Evolutionary conservation across 768 basidiomycete species (phyloP), one percentile per base, ranked within the genome.

Genomic region (Phaeotremella skinneri): DNA sequence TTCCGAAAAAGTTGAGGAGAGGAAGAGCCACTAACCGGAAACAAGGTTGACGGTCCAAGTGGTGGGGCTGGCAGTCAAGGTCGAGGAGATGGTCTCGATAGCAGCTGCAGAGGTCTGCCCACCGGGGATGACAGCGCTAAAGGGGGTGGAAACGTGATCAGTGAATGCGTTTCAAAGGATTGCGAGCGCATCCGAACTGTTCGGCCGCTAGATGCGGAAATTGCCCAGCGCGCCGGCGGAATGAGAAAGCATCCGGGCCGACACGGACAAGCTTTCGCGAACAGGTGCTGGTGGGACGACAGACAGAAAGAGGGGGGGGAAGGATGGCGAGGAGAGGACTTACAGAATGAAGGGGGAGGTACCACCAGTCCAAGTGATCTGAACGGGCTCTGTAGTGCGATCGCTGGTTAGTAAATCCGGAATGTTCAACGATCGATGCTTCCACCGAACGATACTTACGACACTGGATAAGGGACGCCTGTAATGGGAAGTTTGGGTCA

Each of bases 61-160:
- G 61, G 58, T 57, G 23, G 72, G 64, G 49, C 58, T 58, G 4
- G 62, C 16, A 26, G 61, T 32, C 43, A 66, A 21, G 4, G 21
- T 17, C 43, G 41, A 30, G 20, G 30, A 26, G 51, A 74, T 62
- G 39, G 50, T 59, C 23, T 59, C 66, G 39, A 75, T 60, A 21
- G 71, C 64, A 49, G 73, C 62, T 26, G 69, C 67, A 20, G 65
- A 58, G 9, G 61, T 52, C 55, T 75, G 63, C 31, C 63, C 69
- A 58, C 67, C 73, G 48, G 73, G 73, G 34, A 81, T 79, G 57
- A 90, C 71, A 68, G 63, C 67, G 31, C 73, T 75, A 61, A 21
- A 20, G 50, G 34, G 31, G 21, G 34, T 23, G 11, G 20, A 32
- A 31, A 29, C 25, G 41, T 16, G 49, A 21, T 6, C 32, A 41